Percentiles rank a stretch among this genome's conserved stretches.
Conservation (phyloP, 2,329 filamentous ascomycete species). For the Neopestalotiopsis rosae region DNA sequence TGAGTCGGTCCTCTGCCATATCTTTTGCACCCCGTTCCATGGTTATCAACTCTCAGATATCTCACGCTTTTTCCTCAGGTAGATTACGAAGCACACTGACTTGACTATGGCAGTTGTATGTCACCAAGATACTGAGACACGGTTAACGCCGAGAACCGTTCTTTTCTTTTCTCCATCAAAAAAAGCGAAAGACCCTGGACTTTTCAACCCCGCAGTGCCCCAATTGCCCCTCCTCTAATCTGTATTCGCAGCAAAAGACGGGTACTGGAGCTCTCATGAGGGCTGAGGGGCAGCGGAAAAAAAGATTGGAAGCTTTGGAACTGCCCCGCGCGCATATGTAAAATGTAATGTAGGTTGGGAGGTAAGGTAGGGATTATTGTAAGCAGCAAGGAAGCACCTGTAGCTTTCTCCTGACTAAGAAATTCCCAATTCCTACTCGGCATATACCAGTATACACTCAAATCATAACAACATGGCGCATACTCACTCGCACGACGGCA, state of each 20-base stretch:
- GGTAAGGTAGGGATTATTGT: background rate
- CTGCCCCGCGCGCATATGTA: background rate
- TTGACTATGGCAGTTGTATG: background rate
- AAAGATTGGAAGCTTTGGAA: background rate
- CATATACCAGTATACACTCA: too few relatives aligned
- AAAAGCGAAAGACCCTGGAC: constrained; percentile 3
- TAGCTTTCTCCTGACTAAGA: constrained; percentile 1
- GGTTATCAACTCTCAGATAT: too few relatives aligned
- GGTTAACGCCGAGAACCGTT: constrained; percentile 1
- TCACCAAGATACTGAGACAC: background rate
- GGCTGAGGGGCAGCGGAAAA: background rate
- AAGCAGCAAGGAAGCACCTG: background rate
- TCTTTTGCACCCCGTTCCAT: too few relatives aligned
- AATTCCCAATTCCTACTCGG: background rate
- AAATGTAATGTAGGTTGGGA: background rate
- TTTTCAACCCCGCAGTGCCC: constrained; percentile 8
- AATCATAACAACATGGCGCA: constrained; percentile 39
- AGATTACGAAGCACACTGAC: background rate
- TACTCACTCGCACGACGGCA: constrained; percentile 62
- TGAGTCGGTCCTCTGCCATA: too few relatives aligned
- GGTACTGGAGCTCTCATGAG: constrained; percentile 2
- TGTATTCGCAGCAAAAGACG: background rate
- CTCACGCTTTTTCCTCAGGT: too few relatives aligned
- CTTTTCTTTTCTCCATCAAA: background rate
- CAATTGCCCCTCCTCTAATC: background rate